Percentiles rank a stretch among this genome's conserved stretches.
Conservation (phyloP, 2,329 filamentous ascomycete genomes). For the Trichoderma sp. region DNA sequence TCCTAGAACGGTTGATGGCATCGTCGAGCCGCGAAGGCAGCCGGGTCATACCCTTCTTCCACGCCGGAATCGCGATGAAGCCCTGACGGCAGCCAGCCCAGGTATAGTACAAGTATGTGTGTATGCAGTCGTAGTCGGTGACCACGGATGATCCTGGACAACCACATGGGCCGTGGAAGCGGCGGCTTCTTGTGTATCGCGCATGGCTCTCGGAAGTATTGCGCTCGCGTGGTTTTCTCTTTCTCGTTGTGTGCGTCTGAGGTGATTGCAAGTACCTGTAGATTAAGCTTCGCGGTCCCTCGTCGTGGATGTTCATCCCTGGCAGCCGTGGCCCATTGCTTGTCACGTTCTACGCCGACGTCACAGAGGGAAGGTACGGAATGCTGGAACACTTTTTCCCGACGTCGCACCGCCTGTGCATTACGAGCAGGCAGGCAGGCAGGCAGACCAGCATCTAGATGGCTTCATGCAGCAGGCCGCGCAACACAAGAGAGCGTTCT, state of each 20-base stretch:
- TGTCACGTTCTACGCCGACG: constrained; percentile 13
- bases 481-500: neutral
- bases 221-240: constrained; percentile 17
- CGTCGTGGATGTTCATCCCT: neutral
- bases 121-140: neutral
- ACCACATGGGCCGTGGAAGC: constrained; percentile 21
- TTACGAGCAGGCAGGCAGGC: neutral
- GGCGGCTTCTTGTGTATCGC: constrained; percentile 11
- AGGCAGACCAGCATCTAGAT: neutral
- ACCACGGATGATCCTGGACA: constrained; percentile 8
- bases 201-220: constrained; percentile 20
- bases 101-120: no score
- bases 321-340: neutral
- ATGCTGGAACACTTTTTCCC: constrained; percentile 18
- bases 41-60: constrained; percentile 11
- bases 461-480: neutral
- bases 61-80: constrained; percentile 15
- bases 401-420: constrained; percentile 14
- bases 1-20: constrained; percentile 12
- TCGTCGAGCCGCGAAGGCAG: constrained; percentile 8
- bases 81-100: constrained; percentile 4
- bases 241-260: neutral
- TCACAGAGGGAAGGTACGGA: constrained; percentile 24
- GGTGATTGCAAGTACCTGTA: neutral
- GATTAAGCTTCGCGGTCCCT: neutral